A percentile compares a stretch with the other conserved stretches of the same genome.
These are phyloP conservation scores for Pythium insidiosum DNA, from an alignment of 352 stramenopile genomes.

Conservation along the genomic window DNA sequence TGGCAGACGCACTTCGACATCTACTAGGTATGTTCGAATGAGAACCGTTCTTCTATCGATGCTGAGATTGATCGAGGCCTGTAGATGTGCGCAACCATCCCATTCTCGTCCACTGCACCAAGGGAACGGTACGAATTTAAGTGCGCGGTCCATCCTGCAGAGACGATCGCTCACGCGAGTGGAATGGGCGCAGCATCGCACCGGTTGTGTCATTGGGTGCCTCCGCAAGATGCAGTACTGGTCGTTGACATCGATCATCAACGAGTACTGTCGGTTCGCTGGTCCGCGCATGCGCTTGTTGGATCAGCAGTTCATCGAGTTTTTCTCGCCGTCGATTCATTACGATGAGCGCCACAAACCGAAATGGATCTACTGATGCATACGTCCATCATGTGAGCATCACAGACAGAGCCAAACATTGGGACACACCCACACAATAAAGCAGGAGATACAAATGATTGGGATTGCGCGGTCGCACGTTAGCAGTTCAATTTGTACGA, in stretches of 20 bases:
- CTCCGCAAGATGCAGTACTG: constrained; percentile 85
- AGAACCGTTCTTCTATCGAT: no score
- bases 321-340: constrained; percentile 69
- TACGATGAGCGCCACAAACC: constrained; percentile 78
- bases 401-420: no score
- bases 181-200: constrained; percentile 45
- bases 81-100: constrained; percentile 80
- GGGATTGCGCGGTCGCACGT: no score
- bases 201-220: constrained; percentile 79
- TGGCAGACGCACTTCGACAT: constrained; percentile 68
- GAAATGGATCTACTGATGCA: constrained; percentile 45
- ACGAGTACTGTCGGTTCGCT: constrained; percentile 85
- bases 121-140: constrained; percentile 56
- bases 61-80: background rate
- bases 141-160: no score
- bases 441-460: no score
- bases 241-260: constrained; percentile 82
- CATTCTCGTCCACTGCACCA: constrained; percentile 85
- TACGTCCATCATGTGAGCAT: background rate
- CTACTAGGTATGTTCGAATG: constrained; percentile 57
- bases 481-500: no score
- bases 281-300: constrained; percentile 76
- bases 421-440: no score
- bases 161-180: background rate
- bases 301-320: constrained; percentile 89